Conservation (phyloP, 1,284 basidiomycete genomes). For the Ustilago cynodontis region DNA sequence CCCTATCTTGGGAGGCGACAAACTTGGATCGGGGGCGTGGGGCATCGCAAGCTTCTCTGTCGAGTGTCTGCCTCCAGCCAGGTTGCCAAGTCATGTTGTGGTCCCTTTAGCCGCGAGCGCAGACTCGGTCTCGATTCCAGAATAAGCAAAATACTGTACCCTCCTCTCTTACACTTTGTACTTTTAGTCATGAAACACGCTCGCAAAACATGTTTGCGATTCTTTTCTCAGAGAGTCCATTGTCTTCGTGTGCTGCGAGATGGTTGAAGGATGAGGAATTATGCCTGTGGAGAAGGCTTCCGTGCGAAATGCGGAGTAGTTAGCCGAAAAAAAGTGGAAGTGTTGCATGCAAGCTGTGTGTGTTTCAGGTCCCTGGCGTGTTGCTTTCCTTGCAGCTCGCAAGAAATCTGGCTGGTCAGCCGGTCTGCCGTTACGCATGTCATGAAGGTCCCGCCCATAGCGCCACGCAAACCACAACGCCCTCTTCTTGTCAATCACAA, state of each 20-base stretch:
- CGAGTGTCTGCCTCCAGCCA: constrained; percentile 32
- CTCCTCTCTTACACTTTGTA: constrained; percentile 8
- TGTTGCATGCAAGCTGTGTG: constrained; percentile 7
- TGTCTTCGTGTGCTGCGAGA: neutral
- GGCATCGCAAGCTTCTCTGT: constrained; percentile 51
- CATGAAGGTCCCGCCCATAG: neutral
- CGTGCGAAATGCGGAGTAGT: constrained; percentile 8
- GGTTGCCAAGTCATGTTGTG: constrained; percentile 12
- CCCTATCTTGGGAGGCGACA: constrained; percentile 53
- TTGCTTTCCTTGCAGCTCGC: constrained; percentile 14
- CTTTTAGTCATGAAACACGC: constrained; percentile 6
- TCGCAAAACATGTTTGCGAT: neutral
- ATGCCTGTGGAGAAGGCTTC: too few relatives aligned
- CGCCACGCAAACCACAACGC: neutral
- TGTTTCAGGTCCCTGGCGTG: constrained; percentile 36
- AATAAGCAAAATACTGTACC: neutral
- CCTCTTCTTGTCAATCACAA: neutral
- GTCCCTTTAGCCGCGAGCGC: constrained; percentile 27
- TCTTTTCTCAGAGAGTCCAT: neutral
- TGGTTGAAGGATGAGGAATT: neutral
- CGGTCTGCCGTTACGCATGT: constrained; percentile 3
- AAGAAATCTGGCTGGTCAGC: constrained; percentile 5
- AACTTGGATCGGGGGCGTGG: constrained; percentile 54
- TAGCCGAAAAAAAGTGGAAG: constrained; percentile 11
- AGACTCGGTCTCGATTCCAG: neutral